Percentiles rank a stretch among this genome's conserved stretches.
phyloP scores from a whole-genome alignment of 129 eudicot genomes.

The Arctium minus region DNA sequence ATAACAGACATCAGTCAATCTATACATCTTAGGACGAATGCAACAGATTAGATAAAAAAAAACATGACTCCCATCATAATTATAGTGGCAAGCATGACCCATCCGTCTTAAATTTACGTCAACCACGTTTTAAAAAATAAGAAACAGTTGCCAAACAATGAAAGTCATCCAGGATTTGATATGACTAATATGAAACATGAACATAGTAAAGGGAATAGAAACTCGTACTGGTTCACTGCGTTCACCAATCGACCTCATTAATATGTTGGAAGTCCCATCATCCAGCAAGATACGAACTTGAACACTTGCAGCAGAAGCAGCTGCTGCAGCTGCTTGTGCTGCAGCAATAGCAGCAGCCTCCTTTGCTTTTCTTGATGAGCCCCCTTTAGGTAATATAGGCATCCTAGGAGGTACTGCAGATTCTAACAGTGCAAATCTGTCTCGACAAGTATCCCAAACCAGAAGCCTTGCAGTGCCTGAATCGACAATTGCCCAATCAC shows the following conservation, averaged over 20 bases:
- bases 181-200: not conserved
- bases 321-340: slow-evolving; percentile 93
- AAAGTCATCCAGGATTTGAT: not conserved
- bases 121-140: not conserved
- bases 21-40: not conserved
- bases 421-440: slow-evolving; percentile 89
- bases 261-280: slow-evolving; percentile 94
- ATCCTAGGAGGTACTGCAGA: slow-evolving; percentile 77
- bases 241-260: slow-evolving; percentile 90
- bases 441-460: slow-evolving; percentile 99
- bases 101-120: not conserved
- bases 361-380: slow-evolving; percentile 90
- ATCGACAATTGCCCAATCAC: slow-evolving; percentile 97
- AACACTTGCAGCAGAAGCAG: slow-evolving; percentile 87
- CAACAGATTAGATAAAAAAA: not conserved
- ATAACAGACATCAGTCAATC: not conserved
- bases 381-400: slow-evolving; percentile 84
- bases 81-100: not conserved
- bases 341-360: slow-evolving; percentile 98
- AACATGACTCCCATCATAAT: not conserved
- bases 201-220: not conserved
- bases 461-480: slow-evolving; percentile 96
- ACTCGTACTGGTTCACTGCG: slow-evolving; percentile 74
- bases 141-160: not conserved
- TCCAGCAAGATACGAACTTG: slow-evolving; percentile 97